phyloP scores from a whole-genome alignment of 805 yeast genomes.

The Ogataea wickerhamii region DNA sequence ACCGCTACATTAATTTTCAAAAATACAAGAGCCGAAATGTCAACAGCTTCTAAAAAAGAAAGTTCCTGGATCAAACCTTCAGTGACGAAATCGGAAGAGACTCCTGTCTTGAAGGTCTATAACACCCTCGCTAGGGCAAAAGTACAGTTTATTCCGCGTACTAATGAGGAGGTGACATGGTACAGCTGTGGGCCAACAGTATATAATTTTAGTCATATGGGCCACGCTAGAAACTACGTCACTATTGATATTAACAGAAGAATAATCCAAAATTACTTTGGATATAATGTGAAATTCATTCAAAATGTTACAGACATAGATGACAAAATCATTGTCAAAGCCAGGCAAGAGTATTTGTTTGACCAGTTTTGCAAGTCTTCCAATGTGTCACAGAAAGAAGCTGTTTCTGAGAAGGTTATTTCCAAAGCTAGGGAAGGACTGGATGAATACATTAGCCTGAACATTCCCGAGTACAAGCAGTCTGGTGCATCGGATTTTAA shows the following conservation, averaged over 20 bases:
- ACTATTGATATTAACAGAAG: slow-evolving; percentile 91
- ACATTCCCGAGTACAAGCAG: slow-evolving; percentile 43
- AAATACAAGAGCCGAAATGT: not conserved
- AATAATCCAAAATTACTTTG: slow-evolving; percentile 84
- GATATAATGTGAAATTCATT: slow-evolving; percentile 81
- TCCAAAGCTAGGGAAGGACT: slow-evolving; percentile 43
- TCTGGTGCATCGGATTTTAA: slow-evolving; percentile 37
- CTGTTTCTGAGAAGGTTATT: slow-evolving; percentile 35
- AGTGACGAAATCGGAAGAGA: slow-evolving; percentile 9
- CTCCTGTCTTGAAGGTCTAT: slow-evolving; percentile 58
- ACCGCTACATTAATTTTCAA: not conserved
- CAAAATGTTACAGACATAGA: slow-evolving; percentile 99
- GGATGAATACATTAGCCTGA: slow-evolving; percentile 46
- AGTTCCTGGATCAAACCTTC: slow-evolving; percentile 30
- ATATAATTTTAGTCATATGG: slow-evolving; percentile 95
- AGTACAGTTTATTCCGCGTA: slow-evolving; percentile 69
- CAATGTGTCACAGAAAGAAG: slow-evolving; percentile 18
- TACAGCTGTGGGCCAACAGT: slow-evolving; percentile 99
- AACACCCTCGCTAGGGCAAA: slow-evolving; percentile 83
- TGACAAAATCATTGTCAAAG: slow-evolving; percentile 92
- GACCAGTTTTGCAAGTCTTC: slow-evolving; percentile 47
- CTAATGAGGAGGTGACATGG: slow-evolving; percentile 74
- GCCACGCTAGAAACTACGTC: slow-evolving; percentile 97
- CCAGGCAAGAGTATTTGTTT: slow-evolving; percentile 83
- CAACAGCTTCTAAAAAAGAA: slow-evolving; percentile 15